A percentile compares a stretch with the other conserved stretches of the same genome.
These are phyloP conservation scores for Xylona heveae DNA, from an alignment of 495 filamentous ascomycete genomes.

Conservation along the genomic window DNA sequence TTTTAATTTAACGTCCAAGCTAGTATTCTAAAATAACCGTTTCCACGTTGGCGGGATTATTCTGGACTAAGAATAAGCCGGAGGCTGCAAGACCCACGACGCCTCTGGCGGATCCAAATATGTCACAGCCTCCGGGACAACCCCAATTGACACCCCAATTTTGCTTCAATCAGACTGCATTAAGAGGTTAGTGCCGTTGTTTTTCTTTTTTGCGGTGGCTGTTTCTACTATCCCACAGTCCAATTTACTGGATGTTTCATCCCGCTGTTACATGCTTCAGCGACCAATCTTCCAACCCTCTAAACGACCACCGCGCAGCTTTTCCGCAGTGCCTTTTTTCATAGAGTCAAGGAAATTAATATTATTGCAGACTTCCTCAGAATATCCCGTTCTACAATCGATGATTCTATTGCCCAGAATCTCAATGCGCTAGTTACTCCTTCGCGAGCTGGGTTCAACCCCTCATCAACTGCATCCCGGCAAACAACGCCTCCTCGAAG, in stretches of 20 bases:
- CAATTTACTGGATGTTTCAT: neutral
- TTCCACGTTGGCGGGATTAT: constrained; percentile 3
- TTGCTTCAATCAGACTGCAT: constrained; percentile 69
- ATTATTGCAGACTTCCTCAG: constrained; percentile 64
- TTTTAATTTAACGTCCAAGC: too few species aligned
- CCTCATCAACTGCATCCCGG: constrained; percentile 46
- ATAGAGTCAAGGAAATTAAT: neutral
- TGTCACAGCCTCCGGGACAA: constrained; percentile 36
- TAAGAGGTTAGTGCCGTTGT: constrained; percentile 40
- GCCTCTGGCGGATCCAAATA: constrained; percentile 12
- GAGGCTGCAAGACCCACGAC: neutral
- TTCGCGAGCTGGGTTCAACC: constrained; percentile 48
- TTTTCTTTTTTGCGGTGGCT: neutral
- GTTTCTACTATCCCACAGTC: neutral
- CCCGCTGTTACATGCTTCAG: too few species aligned
- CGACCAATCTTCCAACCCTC: too few species aligned
- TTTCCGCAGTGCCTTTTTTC: neutral
- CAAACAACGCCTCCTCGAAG: constrained; percentile 19
- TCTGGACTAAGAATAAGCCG: constrained; percentile 1
- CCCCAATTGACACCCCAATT: constrained; percentile 68
- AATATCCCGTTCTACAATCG: constrained; percentile 62
- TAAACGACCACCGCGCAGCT: too few species aligned
- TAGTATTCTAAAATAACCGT: too few species aligned
- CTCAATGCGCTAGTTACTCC: constrained; percentile 80
- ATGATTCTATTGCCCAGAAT: constrained; percentile 85